These are phyloP conservation scores for Venturia carpophila DNA, from an alignment of 2,329 filamentous ascomycete species.

Conservation along the genomic window DNA sequence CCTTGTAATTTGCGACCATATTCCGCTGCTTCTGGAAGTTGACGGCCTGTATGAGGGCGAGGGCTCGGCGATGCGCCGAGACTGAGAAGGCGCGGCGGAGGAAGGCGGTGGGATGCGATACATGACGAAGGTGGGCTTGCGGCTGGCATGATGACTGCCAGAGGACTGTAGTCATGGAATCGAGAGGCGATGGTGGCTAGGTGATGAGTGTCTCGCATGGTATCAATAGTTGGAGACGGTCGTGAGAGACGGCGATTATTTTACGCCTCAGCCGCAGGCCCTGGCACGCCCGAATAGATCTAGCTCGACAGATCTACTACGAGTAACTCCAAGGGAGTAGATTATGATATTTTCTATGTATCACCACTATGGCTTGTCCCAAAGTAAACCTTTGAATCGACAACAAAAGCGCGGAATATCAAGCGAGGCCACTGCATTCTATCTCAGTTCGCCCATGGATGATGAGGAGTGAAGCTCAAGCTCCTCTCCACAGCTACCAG, in stretches of 20 bases:
- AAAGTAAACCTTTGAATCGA: no score
- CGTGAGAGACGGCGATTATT: not conserved
- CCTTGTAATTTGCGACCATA: slow-evolving; percentile 5
- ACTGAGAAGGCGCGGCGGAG: not conserved
- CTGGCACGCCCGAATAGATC: not conserved
- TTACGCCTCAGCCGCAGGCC: not conserved
- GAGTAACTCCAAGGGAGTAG: no score
- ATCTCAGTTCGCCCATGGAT: not conserved
- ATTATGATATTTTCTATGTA: no score
- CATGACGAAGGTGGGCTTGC: not conserved
- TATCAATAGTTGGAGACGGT: not conserved
- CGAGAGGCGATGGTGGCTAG: not conserved
- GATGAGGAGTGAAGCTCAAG: not conserved
- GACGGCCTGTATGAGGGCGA: slow-evolving; percentile 7
- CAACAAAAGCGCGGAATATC: no score
- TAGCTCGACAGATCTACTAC: no score
- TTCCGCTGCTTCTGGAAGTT: slow-evolving; percentile 4
- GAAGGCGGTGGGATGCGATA: not conserved
- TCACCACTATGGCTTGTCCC: no score
- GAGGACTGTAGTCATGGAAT: not conserved
- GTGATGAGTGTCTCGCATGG: not conserved
- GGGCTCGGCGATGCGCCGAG: not conserved
- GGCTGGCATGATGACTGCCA: slow-evolving; percentile 7
- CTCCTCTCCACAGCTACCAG: not conserved
- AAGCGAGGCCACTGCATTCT: not conserved